Base-by-base conservation (phyloP, 495 filamentous ascomycete species). In the Tuber umbilicatum region DNA sequence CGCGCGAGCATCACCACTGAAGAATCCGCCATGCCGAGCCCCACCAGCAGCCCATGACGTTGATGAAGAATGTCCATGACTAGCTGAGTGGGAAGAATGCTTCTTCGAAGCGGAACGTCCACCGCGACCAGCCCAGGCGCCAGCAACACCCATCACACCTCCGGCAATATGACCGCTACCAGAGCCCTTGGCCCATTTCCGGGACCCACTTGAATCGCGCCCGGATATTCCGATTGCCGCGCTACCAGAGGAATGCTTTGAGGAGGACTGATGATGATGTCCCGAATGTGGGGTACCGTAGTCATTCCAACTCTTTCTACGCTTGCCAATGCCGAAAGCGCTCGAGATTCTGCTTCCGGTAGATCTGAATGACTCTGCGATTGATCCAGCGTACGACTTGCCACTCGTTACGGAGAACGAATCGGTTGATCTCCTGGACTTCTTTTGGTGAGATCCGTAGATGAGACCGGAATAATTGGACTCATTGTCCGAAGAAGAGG, bases 281-380 rank as follows among this genome's bases (percentile, higher is more conserved):
- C 37, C 39, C 55, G 38, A n/a, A n/a, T 71, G 71, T 9, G 79
- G 74, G 2, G 75, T 81, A 12, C 79, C 79, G 41, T 74, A 80
- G 14, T 74, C 79, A 23, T 72, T 73, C 79, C 73, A 80, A n/a
- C 78, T 80, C 72, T 71, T 75, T 35, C 72, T 68, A 5, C 74
- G 73, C 38, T 71, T 78, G 16, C 71, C 76, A 39, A 73, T 42
- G 41, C 72, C 68, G 50, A 81, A 74, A 27, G 43, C 72, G 19
- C 72, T 31, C 14, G 68, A 73, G 31, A 76, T 50, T 39, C 70
- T 70, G 37, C 74, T 73, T n/a, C 76, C 45, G 9, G 60, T 73
- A n/a, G 75, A 78, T 39, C 41, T 68, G 16, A 78, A n/a, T n/a
- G 77, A 78, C 21, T 72, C 60, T 5, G 79, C 47, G 31, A 81